phyloP scores from a whole-genome alignment of 768 basidiomycete genomes.

The Pisolithus microcarpus region DNA sequence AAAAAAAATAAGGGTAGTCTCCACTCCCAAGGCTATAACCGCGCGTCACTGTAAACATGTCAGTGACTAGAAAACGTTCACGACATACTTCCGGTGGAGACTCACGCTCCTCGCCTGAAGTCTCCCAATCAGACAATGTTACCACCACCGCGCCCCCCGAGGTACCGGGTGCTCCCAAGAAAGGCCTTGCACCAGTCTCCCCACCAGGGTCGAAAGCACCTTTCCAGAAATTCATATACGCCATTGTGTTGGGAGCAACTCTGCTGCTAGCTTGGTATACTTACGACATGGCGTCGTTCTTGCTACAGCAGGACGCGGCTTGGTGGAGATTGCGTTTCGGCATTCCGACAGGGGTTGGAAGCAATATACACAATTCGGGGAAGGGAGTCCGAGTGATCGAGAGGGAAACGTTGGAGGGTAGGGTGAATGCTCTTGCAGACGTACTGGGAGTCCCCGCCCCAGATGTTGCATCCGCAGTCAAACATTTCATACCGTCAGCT shows the following conservation, averaged over 20 bases:
- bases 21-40: too few relatives aligned
- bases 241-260: conserved; percentile 34
- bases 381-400: conserved; percentile 1
- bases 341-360: conserved; percentile 1
- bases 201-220: conserved; percentile 2
- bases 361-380: conserved; percentile 1
- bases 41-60: too few relatives aligned
- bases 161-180: background rate
- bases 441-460: conserved; percentile 55
- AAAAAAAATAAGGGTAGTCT: too few relatives aligned
- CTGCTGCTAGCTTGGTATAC: conserved; percentile 45
- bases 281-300: conserved; percentile 36
- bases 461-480: conserved; percentile 58
- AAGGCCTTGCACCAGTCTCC: background rate
- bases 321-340: conserved; percentile 39
- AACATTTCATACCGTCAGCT: conserved; percentile 52
- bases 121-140: background rate
- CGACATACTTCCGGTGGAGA: too few relatives aligned
- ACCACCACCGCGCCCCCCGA: conserved; percentile 4
- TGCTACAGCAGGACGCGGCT: conserved; percentile 43
- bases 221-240: conserved; percentile 40
- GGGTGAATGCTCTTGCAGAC: conserved; percentile 52
- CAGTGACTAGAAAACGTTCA: too few relatives aligned
- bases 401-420: conserved; percentile 39
- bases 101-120: too few relatives aligned